phyloP scores from a whole-genome alignment of 768 basidiomycete species.

The Sporobolomyces phaffii region DNA sequence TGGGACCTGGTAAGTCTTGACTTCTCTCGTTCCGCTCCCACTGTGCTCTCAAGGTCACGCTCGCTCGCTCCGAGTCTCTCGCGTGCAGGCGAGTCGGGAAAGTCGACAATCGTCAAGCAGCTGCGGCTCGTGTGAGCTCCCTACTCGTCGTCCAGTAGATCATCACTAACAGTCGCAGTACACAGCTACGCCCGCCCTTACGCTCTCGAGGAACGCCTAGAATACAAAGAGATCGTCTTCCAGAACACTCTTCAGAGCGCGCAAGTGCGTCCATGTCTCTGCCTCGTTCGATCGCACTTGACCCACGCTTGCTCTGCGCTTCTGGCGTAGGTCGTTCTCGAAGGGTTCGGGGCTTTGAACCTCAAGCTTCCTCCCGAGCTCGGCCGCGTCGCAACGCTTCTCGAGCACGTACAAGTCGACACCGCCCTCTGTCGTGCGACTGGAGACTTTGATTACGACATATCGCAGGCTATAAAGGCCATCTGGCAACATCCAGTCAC shows the following conservation, averaged over 20 bases:
- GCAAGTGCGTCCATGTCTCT: slow-evolving; percentile 55
- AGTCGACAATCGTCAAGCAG: slow-evolving; percentile 63
- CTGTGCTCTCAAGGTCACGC: slow-evolving; percentile 50
- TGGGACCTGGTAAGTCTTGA: slow-evolving; percentile 6
- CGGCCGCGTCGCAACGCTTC: slow-evolving; percentile 5
- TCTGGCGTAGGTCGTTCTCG: background rate
- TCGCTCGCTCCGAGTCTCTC: slow-evolving; percentile 48
- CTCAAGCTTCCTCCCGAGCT: slow-evolving; percentile 2
- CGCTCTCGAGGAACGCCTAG: slow-evolving; percentile 74
- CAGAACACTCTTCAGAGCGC: slow-evolving; percentile 87
- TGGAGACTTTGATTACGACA: too few relatives aligned
- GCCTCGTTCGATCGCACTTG: too few relatives aligned
- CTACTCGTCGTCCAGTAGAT: background rate
- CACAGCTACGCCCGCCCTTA: slow-evolving; percentile 82
- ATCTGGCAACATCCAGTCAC: slow-evolving; percentile 16
- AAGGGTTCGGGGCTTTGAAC: background rate
- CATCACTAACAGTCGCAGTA: too few relatives aligned
- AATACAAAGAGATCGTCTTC: slow-evolving; percentile 88
- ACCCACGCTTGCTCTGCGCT: too few relatives aligned
- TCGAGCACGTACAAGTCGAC: too few relatives aligned
- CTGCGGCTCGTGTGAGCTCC: slow-evolving; percentile 4
- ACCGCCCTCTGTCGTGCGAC: too few relatives aligned
- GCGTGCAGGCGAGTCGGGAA: slow-evolving; percentile 93
- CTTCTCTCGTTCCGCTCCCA: background rate
- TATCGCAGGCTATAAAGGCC: too few relatives aligned